Conservation (phyloP, 2,329 filamentous ascomycete species). For the Cladosporium phlei region DNA sequence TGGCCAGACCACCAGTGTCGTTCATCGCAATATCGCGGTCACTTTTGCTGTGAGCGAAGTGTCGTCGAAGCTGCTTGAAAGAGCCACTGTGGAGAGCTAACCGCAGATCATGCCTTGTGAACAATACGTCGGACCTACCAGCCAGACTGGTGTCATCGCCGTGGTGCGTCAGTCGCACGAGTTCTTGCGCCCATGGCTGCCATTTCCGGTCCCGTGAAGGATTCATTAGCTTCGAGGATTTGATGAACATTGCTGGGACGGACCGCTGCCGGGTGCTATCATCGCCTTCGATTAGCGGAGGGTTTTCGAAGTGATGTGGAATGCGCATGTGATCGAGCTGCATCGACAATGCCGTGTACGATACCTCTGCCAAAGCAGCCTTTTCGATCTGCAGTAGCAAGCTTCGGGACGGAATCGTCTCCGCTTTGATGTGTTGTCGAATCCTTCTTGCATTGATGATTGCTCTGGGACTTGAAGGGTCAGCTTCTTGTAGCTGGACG, state of each 20-base stretch:
- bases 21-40: conserved; percentile 62
- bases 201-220: conserved; percentile 12
- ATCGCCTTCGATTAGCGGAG: conserved; percentile 14
- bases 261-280: conserved; percentile 9
- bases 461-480: conserved; percentile 11
- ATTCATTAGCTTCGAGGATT: conserved; percentile 19
- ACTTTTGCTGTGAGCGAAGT: conserved; percentile 30
- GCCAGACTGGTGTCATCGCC: conserved; percentile 14
- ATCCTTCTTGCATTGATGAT: conserved; percentile 21
- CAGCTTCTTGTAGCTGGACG: conserved; percentile 53
- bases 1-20: conserved; percentile 57
- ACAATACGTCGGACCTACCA: conserved; percentile 1
- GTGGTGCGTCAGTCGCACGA: conserved; percentile 22
- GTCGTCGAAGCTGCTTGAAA: conserved; percentile 35
- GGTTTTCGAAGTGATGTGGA: conserved; percentile 20
- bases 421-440: background rate
- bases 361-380: conserved; percentile 34
- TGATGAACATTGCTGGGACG: conserved; percentile 16
- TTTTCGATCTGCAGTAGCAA: conserved; percentile 33
- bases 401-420: conserved; percentile 2
- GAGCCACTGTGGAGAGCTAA: conserved; percentile 33
- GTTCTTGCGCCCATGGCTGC: conserved; percentile 22
- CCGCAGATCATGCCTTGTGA: conserved; percentile 38
- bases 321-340: conserved; percentile 22
- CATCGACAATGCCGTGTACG: conserved; percentile 24